phyloP scores from a whole-genome alignment of 441 rosid species.

The Arabidopsis hybrid region DNA sequence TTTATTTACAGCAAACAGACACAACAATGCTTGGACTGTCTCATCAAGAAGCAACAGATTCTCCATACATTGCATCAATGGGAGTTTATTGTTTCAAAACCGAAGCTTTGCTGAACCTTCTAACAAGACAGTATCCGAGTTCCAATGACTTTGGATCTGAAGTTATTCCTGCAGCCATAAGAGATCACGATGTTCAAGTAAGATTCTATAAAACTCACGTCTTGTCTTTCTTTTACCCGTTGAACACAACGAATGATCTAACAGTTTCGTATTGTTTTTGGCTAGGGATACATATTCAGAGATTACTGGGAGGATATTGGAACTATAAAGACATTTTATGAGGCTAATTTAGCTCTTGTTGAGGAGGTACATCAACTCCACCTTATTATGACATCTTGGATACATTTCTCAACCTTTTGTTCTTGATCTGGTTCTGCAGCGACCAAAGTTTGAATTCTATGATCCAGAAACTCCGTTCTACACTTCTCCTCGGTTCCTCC shows the following conservation, averaged over 20 bases:
- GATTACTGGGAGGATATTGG: slow-evolving; percentile 33
- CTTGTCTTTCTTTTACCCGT: not conserved
- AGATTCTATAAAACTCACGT: not conserved
- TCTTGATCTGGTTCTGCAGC: slow-evolving; percentile 6
- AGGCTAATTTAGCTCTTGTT: slow-evolving; percentile 28
- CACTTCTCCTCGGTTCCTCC: slow-evolving; percentile 29
- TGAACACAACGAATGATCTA: slow-evolving; percentile 6
- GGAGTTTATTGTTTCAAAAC: slow-evolving; percentile 47
- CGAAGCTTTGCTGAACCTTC: slow-evolving; percentile 67
- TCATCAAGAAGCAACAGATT: slow-evolving; percentile 64
- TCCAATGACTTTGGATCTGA: slow-evolving; percentile 96
- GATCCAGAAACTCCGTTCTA: slow-evolving; percentile 31
- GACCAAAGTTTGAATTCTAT: slow-evolving; percentile 23
- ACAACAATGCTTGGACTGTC: slow-evolving; percentile 75
- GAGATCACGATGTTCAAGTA: slow-evolving; percentile 85
- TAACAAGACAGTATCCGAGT: slow-evolving; percentile 78
- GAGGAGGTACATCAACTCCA: slow-evolving; percentile 14
- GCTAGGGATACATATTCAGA: slow-evolving; percentile 10
- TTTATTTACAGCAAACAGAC: slow-evolving; percentile 61
- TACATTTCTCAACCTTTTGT: slow-evolving; percentile 2
- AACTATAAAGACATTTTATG: slow-evolving; percentile 31
- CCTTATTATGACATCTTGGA: not conserved
- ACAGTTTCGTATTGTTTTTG: not conserved
- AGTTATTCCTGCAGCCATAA: slow-evolving; percentile 88
- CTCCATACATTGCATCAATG: slow-evolving; percentile 93